Evolutionary conservation across 1,284 basidiomycete genomes (phyloP), one percentile per base, ranked within the genome.

Genomic region (Tranzscheliella williamsii): DNA sequence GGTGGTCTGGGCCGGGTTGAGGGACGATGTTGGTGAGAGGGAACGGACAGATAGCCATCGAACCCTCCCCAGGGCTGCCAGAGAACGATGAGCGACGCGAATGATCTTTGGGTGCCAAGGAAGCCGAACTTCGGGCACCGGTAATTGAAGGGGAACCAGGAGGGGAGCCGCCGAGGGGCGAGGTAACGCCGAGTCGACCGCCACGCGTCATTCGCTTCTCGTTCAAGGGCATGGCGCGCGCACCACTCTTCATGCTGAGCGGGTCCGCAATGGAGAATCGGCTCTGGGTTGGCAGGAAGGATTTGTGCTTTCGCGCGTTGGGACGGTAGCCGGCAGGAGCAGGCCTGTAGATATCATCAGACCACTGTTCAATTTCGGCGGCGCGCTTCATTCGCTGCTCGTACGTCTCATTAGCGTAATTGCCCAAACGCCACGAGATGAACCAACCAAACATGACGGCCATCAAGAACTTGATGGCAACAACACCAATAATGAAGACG

Each of bases 361-460:
- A 87, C 94, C 94, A 98, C 72, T 88, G 86, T 79, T 99, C 95
- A 70, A 98, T 95, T 78, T 92, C 90, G 31, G 84, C 85, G 12
- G 88, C 86, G 23, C 94, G 86, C 65, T 87, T 85, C 86, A 91
- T 92, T n/a, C 93, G 85, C 76, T 97, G 86, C 74, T 91, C 87
- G 78, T 94, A 92, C 26, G 91, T 90, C 81, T 98, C 95, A 42
- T 86, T 85, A 66, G 87, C 87, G 82, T 96, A 98, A 69, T 90
- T 89, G 42, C 94, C 94, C 32, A 99, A 83, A 72, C 86, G 86
- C 88, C 89, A 92, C 18, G 89, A 91, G 75, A 91, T 86, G 84
- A 96, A 98, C 94, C 94, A 99, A 31, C 89, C 84, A 79, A 98
- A 99, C 76, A 91, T 83, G 70, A 97, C 89, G 32, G 95, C 94